Conservation (phyloP, 305 asterid species). For the Rubia tinctorum region DNA sequence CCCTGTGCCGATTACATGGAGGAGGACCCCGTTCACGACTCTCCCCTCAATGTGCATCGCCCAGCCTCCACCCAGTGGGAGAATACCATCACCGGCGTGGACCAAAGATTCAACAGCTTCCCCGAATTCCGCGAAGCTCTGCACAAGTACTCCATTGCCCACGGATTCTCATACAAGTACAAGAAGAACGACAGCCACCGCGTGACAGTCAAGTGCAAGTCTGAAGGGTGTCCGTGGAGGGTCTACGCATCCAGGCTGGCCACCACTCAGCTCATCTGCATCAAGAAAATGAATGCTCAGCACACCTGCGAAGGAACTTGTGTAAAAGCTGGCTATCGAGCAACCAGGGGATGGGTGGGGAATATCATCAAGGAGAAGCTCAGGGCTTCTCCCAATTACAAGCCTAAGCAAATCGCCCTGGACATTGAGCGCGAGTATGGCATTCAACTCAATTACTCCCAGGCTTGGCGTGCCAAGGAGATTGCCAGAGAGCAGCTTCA, state of each 20-base stretch:
- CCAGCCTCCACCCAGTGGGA: conserved; percentile 96
- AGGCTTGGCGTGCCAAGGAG: conserved; percentile 99
- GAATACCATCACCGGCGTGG: conserved; percentile 91
- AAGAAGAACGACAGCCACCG: conserved; percentile 98
- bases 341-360: conserved; percentile 98
- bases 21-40: conserved; percentile 42
- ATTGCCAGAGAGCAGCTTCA: conserved; percentile 98
- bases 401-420: conserved; percentile 90
- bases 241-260: conserved; percentile 91
- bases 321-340: conserved; percentile 87
- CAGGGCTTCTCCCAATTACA: conserved; percentile 83
- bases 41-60: conserved; percentile 48
- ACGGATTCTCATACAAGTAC: conserved; percentile 90
- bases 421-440: conserved; percentile 96
- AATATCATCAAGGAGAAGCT: conserved; percentile 88
- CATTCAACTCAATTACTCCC: conserved; percentile 94
- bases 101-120: conserved; percentile 92
- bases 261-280: conserved; percentile 86
- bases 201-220: conserved; percentile 93
- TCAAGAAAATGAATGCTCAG: conserved; percentile 78
- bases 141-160: conserved; percentile 95
- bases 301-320: conserved; percentile 92
- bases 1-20: conserved; percentile 57
- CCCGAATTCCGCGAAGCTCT: conserved; percentile 95
- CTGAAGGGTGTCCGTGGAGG: conserved; percentile 97